phyloP scores from a whole-genome alignment of 2,329 filamentous ascomycete species.

The Pestalotiopsis sp. region DNA sequence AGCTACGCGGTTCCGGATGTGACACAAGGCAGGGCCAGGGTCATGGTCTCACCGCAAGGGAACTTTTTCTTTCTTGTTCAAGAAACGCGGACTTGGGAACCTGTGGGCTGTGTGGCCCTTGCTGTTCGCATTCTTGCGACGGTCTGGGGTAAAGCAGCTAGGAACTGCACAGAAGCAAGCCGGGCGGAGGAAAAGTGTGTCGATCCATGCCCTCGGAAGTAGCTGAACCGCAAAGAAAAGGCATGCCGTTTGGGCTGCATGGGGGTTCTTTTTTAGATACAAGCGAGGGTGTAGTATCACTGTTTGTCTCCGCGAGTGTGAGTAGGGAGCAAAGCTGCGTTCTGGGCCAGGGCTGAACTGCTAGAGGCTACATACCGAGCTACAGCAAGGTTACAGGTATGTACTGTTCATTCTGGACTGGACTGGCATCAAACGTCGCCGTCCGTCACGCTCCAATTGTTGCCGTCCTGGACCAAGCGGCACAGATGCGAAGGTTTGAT shows the following conservation, averaged over 20 bases:
- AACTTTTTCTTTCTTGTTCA: neutral
- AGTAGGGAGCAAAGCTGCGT: neutral
- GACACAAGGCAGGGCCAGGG: neutral
- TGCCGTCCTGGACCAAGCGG: neutral
- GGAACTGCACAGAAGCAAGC: neutral
- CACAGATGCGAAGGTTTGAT: neutral
- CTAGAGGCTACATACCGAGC: neutral
- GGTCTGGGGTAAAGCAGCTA: neutral
- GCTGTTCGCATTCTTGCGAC: neutral
- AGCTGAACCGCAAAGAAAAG: neutral
- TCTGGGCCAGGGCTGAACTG: constrained; percentile 1
- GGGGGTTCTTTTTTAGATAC: neutral
- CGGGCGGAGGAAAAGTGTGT: neutral
- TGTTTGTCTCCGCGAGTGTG: neutral
- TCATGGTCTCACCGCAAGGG: constrained; percentile 3
- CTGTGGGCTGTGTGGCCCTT: neutral
- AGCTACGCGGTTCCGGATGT: constrained; percentile 5
- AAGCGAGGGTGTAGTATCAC: neutral
- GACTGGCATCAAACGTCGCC: neutral
- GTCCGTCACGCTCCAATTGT: neutral
- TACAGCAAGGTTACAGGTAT: neutral
- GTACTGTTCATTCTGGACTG: neutral
- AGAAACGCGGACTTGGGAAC: neutral
- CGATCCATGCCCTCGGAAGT: neutral
- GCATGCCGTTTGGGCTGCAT: neutral